These are phyloP conservation scores for Exophiala bonariae DNA, from an alignment of 2,329 filamentous ascomycete genomes.

Conservation along the genomic window DNA sequence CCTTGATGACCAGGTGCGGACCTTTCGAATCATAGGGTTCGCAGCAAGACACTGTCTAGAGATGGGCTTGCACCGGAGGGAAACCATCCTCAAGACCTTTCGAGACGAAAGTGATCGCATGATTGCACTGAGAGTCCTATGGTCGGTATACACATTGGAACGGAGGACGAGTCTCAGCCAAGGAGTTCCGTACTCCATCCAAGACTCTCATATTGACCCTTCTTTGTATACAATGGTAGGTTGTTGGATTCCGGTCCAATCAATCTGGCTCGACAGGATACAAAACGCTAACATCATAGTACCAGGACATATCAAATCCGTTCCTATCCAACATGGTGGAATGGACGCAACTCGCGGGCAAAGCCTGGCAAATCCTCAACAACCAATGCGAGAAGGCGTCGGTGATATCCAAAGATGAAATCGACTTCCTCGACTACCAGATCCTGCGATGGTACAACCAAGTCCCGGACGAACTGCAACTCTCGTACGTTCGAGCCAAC, in stretches of 20 bases:
- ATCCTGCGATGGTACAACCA: conserved; percentile 9
- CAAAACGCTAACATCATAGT: not conserved
- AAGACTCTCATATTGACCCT: conserved; percentile 7
- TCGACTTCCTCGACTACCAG: conserved; percentile 35
- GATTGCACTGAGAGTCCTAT: conserved; percentile 6
- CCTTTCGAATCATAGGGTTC: conserved; percentile 2
- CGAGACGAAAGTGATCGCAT: conserved; percentile 1
- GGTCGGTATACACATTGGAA: conserved; percentile 10
- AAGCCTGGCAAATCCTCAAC: conserved; percentile 11
- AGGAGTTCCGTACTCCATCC: conserved; percentile 10
- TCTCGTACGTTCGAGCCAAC: not conserved
- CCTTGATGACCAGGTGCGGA: conserved; percentile 3
- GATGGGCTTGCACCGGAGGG: conserved; percentile 11
- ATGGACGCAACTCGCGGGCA: conserved; percentile 8
- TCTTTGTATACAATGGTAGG: not conserved
- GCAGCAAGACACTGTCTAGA: conserved; percentile 9
- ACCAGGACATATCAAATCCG: too few species aligned
- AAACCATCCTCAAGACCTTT: conserved; percentile 7
- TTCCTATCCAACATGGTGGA: conserved; percentile 5
- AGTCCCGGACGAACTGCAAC: conserved; percentile 2
- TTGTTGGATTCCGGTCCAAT: too few species aligned
- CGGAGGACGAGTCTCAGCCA: conserved; percentile 6
- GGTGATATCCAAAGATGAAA: conserved; percentile 71
- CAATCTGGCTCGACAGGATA: too few species aligned
- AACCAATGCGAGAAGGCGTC: not conserved